phyloP scores from a whole-genome alignment of 306 rosid species.

The Datisca glomerata region DNA sequence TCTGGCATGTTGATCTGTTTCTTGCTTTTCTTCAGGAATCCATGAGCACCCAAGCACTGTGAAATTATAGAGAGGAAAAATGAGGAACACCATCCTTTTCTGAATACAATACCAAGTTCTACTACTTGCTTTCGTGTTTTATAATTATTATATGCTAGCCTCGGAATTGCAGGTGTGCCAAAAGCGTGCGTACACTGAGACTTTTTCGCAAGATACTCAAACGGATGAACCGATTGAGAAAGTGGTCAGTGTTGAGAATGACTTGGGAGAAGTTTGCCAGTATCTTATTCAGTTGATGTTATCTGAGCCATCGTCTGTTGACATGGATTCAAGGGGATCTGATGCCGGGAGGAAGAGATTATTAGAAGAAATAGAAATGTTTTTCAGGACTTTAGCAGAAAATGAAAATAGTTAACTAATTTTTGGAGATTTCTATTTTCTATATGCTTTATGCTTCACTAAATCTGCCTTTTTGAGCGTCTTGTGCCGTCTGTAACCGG shows the following conservation, averaged over 20 bases:
- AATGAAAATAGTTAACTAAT: slow-evolving; percentile 22
- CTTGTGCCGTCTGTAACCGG: no score
- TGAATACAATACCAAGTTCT: neutral
- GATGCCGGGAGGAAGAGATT: slow-evolving; percentile 22
- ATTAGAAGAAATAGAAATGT: slow-evolving; percentile 54
- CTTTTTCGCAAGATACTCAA: slow-evolving; percentile 16
- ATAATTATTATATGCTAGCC: neutral
- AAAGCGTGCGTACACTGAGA: slow-evolving; percentile 32
- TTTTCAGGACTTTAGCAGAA: slow-evolving; percentile 36
- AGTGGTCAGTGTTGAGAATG: slow-evolving; percentile 20
- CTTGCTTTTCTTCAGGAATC: neutral
- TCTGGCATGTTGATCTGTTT: neutral
- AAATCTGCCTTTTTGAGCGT: no score
- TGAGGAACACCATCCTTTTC: neutral
- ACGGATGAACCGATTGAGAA: slow-evolving; percentile 26
- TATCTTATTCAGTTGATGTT: slow-evolving; percentile 56
- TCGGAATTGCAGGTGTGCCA: slow-evolving; percentile 52
- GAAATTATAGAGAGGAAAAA: neutral
- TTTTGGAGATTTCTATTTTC: no score
- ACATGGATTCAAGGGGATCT: slow-evolving; percentile 21
- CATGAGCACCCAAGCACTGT: neutral
- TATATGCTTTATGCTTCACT: no score
- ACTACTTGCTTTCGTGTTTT: neutral
- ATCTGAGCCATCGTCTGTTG: slow-evolving; percentile 29
- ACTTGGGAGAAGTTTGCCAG: slow-evolving; percentile 37